phyloP scores from a whole-genome alignment of 1,139 yeast genomes.

The Pneumocystis oryctolagi region DNA sequence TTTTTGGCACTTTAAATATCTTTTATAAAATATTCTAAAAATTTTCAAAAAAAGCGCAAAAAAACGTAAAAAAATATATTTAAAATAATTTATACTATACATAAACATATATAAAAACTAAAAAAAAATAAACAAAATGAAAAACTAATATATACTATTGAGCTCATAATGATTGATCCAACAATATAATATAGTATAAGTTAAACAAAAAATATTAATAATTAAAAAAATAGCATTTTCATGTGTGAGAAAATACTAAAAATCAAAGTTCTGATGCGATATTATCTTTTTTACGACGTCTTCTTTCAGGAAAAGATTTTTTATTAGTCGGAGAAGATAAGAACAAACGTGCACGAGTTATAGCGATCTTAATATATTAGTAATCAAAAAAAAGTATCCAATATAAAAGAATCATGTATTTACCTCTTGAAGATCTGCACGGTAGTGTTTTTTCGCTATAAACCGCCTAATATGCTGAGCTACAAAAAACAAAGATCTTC shows the following conservation, averaged over 20 bases:
- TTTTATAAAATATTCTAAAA: neutral
- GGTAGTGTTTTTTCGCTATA: neutral
- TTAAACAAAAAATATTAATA: neutral
- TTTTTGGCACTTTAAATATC: neutral
- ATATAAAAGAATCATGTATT: neutral
- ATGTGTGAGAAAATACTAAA: too few species aligned
- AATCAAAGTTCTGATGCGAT: neutral
- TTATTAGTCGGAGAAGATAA: constrained; percentile 12
- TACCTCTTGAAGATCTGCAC: neutral
- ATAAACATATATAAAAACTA: neutral
- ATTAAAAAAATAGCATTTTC: neutral
- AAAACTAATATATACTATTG: neutral
- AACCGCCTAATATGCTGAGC: neutral
- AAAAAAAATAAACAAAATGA: neutral
- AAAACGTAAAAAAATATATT: neutral
- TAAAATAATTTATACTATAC: neutral
- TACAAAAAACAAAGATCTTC: neutral
- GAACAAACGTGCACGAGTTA: constrained; percentile 13
- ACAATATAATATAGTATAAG: neutral
- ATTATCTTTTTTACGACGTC: constrained; percentile 12
- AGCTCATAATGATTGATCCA: neutral
- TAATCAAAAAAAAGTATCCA: neutral
- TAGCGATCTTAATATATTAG: constrained; percentile 11
- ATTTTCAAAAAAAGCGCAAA: neutral
- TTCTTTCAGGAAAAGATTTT: constrained; percentile 14